These are phyloP conservation scores for Ceriops tagal DNA, from an alignment of 345 rosid species.

Conservation along the genomic window DNA sequence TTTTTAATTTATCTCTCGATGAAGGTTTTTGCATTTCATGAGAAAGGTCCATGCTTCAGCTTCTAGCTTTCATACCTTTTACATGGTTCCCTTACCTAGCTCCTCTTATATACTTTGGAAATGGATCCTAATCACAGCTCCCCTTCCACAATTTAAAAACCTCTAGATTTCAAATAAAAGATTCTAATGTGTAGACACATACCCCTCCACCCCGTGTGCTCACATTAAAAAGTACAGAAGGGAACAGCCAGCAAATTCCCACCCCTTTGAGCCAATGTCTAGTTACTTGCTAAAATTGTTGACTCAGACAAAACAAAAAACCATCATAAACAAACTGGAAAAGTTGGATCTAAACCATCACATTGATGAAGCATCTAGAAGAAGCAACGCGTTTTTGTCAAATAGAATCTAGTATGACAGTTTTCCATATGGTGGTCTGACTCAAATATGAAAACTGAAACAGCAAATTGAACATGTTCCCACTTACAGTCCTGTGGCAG, in stretches of 20 bases:
- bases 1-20: too few relatives aligned
- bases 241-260: not conserved
- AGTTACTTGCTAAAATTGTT: not conserved
- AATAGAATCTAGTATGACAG: not conserved
- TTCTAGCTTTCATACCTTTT: too few relatives aligned
- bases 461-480: not conserved
- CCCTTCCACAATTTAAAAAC: not conserved
- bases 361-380: too few relatives aligned
- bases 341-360: not conserved
- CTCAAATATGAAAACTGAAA: not conserved
- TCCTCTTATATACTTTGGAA: not conserved
- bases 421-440: not conserved
- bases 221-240: not conserved
- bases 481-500: slow-evolving; percentile 83
- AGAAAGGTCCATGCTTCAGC: too few relatives aligned
- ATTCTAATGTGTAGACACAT: not conserved
- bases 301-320: not conserved
- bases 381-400: too few relatives aligned
- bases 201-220: not conserved
- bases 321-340: not conserved
- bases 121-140: not conserved
- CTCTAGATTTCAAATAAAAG: not conserved
- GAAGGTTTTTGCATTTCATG: too few relatives aligned
- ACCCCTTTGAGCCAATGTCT: not conserved
- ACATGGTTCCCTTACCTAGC: too few relatives aligned